Conservation (phyloP, 2,329 filamentous ascomycete species). For the Curvularia hawaiiensis region DNA sequence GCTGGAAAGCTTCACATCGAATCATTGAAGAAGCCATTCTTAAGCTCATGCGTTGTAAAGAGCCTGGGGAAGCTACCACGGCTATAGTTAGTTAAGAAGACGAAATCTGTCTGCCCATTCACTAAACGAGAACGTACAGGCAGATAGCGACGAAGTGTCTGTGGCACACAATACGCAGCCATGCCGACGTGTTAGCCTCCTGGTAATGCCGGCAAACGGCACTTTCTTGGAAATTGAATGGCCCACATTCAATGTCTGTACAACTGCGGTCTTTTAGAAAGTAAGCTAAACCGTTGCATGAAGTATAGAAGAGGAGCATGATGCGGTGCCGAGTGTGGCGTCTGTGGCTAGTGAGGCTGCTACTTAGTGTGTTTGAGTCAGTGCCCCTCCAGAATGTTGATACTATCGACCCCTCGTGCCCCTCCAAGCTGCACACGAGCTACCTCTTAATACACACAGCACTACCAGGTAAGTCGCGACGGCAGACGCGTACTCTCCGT, state of each 20-base stretch:
- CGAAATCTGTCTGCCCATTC: not conserved
- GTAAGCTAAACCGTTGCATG: not conserved
- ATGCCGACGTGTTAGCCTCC: not conserved
- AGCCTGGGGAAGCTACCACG: not conserved
- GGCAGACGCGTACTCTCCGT: not conserved
- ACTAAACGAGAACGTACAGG: not conserved
- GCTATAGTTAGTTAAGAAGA: not conserved
- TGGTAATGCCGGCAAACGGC: not conserved
- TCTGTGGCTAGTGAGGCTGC: constrained; percentile 17
- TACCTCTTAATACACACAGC: constrained; percentile 5
- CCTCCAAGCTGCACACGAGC: constrained; percentile 24
- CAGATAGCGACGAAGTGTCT: not conserved
- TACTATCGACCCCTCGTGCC: constrained; percentile 5
- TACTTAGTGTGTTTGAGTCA: constrained; percentile 28
- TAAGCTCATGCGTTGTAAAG: not conserved
- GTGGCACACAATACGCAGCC: not conserved
- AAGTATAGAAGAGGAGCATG: not conserved
- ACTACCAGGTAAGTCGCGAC: constrained; percentile 1
- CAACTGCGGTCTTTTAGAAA: not conserved
- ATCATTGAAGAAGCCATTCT: not conserved
- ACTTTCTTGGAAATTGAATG: not conserved
- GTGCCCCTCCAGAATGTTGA: constrained; percentile 28
- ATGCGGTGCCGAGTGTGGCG: constrained; percentile 13
- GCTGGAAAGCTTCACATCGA: not conserved
- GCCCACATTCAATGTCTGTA: no score